phyloP scores from a whole-genome alignment of 257 asterid species.

The Petunia secreta region DNA sequence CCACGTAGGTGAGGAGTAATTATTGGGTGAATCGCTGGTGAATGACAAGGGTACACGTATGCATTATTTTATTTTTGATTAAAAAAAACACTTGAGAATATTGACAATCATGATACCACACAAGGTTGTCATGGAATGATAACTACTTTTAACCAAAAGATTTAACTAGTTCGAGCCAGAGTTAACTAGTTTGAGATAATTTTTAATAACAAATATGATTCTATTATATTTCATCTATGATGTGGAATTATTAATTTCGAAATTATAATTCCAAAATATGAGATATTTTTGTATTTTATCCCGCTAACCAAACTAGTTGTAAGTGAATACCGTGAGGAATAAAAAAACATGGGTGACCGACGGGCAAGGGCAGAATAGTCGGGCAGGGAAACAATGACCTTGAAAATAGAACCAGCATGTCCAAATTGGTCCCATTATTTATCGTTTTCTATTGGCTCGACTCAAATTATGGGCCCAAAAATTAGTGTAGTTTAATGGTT shows the following conservation, averaged over 20 bases:
- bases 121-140: too few relatives aligned
- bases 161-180: too few relatives aligned
- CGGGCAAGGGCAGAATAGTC: slow-evolving; percentile 9
- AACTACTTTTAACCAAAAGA: too few relatives aligned
- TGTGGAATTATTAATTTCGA: too few relatives aligned
- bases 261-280: too few relatives aligned
- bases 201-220: too few relatives aligned
- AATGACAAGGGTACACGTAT: neutral
- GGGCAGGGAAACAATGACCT: slow-evolving; percentile 54
- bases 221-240: too few relatives aligned
- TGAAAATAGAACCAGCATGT: slow-evolving; percentile 48
- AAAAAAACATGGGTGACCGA: slow-evolving; percentile 41
- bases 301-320: too few relatives aligned
- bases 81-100: neutral
- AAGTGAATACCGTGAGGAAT: too few relatives aligned
- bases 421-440: slow-evolving; percentile 34
- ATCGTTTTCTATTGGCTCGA: slow-evolving; percentile 24
- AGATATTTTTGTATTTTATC: too few relatives aligned
- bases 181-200: too few relatives aligned
- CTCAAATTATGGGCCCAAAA: slow-evolving; percentile 25
- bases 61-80: neutral
- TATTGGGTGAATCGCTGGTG: neutral
- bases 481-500: slow-evolving; percentile 28
- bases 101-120: too few relatives aligned
- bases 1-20: neutral